A percentile compares a stretch with the other conserved stretches of the same genome.
phyloP scores from a whole-genome alignment of 2,329 filamentous ascomycete genomes.

The Colletotrichum gloeosporioides region DNA sequence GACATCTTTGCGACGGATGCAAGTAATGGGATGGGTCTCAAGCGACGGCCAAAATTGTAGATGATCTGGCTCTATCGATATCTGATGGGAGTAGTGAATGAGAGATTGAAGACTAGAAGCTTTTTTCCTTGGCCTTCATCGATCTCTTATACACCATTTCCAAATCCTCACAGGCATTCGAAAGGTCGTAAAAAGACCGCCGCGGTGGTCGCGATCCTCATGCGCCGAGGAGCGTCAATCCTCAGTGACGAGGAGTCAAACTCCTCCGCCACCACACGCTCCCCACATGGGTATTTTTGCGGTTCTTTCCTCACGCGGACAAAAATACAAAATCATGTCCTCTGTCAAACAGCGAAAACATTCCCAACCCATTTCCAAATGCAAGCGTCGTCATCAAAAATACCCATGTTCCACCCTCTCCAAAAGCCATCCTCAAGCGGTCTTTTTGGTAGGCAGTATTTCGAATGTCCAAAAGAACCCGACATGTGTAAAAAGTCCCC shows the following conservation, averaged over 20 bases:
- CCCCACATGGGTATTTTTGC: neutral
- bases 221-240: neutral
- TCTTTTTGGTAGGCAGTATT: neutral
- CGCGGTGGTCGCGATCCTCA: neutral
- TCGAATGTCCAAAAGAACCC: neutral
- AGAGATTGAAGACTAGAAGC: too few species aligned
- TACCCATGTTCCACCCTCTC: neutral
- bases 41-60: neutral
- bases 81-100: neutral
- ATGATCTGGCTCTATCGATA: neutral
- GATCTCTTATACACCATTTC: neutral
- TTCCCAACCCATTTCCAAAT: neutral
- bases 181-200: neutral
- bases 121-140: too few species aligned
- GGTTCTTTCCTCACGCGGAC: neutral
- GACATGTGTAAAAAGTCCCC: neutral
- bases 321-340: neutral
- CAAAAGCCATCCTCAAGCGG: neutral
- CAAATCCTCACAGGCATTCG: rapidly evolving
- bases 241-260: neutral
- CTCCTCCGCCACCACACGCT: neutral
- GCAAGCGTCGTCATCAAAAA: neutral
- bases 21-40: neutral
- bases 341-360: neutral
- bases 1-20: neutral